Evolutionary conservation across 1,139 yeast species (phyloP).

Genomic region (Geotrichum carabidarum): DNA sequence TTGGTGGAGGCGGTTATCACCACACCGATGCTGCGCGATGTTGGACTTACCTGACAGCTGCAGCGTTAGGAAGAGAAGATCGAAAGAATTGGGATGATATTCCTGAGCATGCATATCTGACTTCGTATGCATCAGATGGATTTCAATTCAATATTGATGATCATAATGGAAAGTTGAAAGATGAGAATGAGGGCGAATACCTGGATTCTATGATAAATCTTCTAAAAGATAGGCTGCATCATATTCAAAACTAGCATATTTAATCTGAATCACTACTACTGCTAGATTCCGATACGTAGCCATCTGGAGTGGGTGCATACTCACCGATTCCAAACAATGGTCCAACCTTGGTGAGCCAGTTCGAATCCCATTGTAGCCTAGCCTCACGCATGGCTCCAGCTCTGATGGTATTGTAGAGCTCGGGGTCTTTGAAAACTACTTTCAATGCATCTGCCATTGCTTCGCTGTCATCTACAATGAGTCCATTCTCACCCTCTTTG

Average conservation of each 20-base stretch:
- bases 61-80: conserved; percentile 28
- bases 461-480: conserved; percentile 41
- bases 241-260: not conserved
- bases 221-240: not conserved
- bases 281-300: conserved; percentile 9
- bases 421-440: conserved; percentile 44
- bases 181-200: conserved; percentile 38
- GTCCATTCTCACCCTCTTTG: conserved; percentile 44
- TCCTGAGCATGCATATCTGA: conserved; percentile 51
- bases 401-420: conserved; percentile 42
- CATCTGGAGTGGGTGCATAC: conserved; percentile 15
- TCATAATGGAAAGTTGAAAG: conserved; percentile 39
- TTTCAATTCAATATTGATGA: conserved; percentile 50
- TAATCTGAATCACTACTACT: conserved; percentile 10
- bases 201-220: conserved; percentile 12
- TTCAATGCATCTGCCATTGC: conserved; percentile 51
- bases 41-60: conserved; percentile 55
- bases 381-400: conserved; percentile 71
- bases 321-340: conserved; percentile 37
- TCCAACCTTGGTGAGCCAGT: conserved; percentile 53
- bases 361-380: conserved; percentile 62
- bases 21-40: conserved; percentile 58
- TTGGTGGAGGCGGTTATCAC: conserved; percentile 81
- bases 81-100: conserved; percentile 39
- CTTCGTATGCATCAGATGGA: conserved; percentile 45